Base-by-base conservation (phyloP, 2,329 filamentous ascomycete species). In the Neopestalotiopsis sp. region DNA sequence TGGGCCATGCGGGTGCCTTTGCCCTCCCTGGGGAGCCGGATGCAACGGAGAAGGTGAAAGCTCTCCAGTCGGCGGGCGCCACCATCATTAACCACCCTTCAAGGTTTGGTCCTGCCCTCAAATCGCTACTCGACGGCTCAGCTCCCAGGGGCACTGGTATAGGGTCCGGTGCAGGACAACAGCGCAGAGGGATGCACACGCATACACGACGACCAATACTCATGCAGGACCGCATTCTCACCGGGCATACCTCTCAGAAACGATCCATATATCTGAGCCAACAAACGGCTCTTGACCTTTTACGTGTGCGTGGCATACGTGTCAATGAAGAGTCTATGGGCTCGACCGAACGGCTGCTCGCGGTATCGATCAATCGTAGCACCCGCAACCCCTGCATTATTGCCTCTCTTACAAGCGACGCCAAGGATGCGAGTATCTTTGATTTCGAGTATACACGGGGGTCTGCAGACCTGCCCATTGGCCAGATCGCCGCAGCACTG, bases 1-100 rank as follows among this genome's bases (percentile, higher is more conserved):
- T 95, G 92, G 93, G 93, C 10, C 93, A 95, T 77, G 91, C 92
- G 10, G 93, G 93, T 58, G 93, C 93, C 14, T 93, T 92, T 83
- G 84, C 85, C 66, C 85, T 89, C 1, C 85, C 89, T 6, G 91
- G 90, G 24, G 92, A 95, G 76, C 87, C 89, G 3, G 85, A 85
- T 70, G 88, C 90, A 0, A 80, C 84, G 53, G 84, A 86, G n/a
- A 95, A 95, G 79, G 88, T 91, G 70, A 85, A 85, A 57, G 87
- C 89, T 1, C 83, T 95, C n/a, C 82, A 90, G 76, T 82, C 86
- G 67, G 92, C 87, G 13, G 92, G 92, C 2, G 91, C 88, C 0
- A 88, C 87, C 0, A 89, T 95, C 79, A 90, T 94, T 3, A 89
- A 92, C 70, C 92, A 95, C 75, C 93, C 93, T 0, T 90, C 92